phyloP scores from a whole-genome alignment of 1,284 basidiomycete species.

The Malassezia yamatoensis region DNA sequence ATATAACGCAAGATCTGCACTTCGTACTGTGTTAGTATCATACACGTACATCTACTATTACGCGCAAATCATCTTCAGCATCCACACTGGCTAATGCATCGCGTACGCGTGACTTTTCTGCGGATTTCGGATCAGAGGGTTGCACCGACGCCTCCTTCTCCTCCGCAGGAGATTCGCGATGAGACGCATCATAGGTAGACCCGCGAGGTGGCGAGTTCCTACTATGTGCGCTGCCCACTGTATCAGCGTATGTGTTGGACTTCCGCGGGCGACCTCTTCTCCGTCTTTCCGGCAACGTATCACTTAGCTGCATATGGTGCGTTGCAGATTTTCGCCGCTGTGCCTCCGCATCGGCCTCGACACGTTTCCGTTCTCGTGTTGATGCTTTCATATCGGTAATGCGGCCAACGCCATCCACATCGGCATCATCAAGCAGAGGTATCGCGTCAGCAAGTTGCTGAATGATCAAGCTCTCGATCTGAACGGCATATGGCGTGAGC shows the following conservation, averaged over 20 bases:
- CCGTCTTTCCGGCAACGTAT: slow-evolving; percentile 1
- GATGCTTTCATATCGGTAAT: slow-evolving; percentile 13
- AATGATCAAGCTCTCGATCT: slow-evolving; percentile 72
- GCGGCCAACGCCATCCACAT: slow-evolving; percentile 2
- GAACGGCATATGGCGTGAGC: slow-evolving; percentile 59
- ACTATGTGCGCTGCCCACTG: not conserved
- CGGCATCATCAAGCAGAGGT: slow-evolving; percentile 44
- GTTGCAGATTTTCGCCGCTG: slow-evolving; percentile 4
- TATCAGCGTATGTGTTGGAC: not conserved
- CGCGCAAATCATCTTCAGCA: slow-evolving; percentile 39
- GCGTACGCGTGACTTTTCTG: slow-evolving; percentile 11
- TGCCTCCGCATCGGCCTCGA: slow-evolving; percentile 4
- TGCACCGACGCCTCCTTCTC: not conserved
- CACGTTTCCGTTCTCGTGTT: slow-evolving; percentile 14
- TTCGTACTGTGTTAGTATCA: slow-evolving; percentile 63
- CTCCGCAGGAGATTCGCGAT: slow-evolving; percentile 13
- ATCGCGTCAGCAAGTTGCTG: slow-evolving; percentile 82
- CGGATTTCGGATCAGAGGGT: not conserved
- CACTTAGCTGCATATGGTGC: not conserved
- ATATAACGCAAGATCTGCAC: slow-evolving; percentile 90
- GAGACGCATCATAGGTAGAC: not conserved
- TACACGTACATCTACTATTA: slow-evolving; percentile 28
- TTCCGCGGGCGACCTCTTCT: slow-evolving; percentile 17
- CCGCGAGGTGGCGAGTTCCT: not conserved
- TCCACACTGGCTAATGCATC: slow-evolving; percentile 21